A percentile compares a stretch with the other conserved stretches of the same genome.
phyloP scores from a whole-genome alignment of 352 stramenopile species.

The Pythium guiyangense region DNA sequence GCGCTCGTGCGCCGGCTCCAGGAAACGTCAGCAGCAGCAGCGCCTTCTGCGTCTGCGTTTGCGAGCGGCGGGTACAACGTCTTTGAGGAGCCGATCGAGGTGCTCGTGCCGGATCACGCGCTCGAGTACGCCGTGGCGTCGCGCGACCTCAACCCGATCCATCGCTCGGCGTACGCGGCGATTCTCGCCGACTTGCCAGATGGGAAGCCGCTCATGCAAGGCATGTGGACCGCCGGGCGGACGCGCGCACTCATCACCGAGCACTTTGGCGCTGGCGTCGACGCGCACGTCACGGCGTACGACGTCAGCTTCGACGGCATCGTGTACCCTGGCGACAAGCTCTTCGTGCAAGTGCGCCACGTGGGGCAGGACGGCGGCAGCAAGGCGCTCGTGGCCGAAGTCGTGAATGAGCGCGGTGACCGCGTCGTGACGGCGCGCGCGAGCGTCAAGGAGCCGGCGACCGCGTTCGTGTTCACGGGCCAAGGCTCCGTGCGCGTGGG shows the following conservation, averaged over 20 bases:
- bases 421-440: constrained; percentile 68
- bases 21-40: constrained; percentile 9
- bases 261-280: constrained; percentile 40
- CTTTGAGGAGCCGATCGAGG: constrained; percentile 58
- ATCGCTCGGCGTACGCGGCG: constrained; percentile 71
- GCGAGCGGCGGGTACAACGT: constrained; percentile 61
- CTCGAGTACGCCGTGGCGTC: constrained; percentile 75
- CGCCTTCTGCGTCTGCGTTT: constrained; percentile 26
- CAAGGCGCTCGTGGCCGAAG: constrained; percentile 70
- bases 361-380: constrained; percentile 53
- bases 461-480: constrained; percentile 85
- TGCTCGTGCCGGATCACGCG: constrained; percentile 57
- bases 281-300: constrained; percentile 70
- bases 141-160: constrained; percentile 85
- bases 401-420: constrained; percentile 69
- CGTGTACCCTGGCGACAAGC: constrained; percentile 80
- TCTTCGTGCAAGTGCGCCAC: constrained; percentile 78
- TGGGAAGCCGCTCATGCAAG: constrained; percentile 83
- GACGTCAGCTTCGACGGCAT: constrained; percentile 84
- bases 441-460: constrained; percentile 58
- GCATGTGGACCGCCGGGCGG: constrained; percentile 86
- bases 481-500: constrained; percentile 78
- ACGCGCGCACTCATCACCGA: constrained; percentile 62
- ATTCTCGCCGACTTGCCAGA: constrained; percentile 69
- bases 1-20: constrained; percentile 36